These are phyloP conservation scores for Talaromyces borbonicus DNA, from an alignment of 495 filamentous ascomycete species.

Conservation along the genomic window DNA sequence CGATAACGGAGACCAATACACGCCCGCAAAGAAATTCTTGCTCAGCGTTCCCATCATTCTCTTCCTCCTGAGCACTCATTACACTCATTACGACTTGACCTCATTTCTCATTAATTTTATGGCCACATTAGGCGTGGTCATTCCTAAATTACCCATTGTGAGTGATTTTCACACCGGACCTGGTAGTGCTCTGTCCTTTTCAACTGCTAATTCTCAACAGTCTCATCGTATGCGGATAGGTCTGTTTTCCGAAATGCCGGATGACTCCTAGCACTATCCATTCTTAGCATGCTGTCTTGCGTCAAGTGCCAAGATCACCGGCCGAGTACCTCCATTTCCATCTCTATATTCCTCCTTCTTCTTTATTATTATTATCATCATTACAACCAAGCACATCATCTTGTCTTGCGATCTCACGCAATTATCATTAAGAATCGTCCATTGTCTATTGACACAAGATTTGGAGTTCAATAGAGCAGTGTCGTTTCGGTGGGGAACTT, in stretches of 20 bases:
- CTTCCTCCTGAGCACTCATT: conserved; percentile 95
- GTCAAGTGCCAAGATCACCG: no score
- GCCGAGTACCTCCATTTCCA: no score
- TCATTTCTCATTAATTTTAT: conserved; percentile 97
- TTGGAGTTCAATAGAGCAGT: no score
- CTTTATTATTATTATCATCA: no score
- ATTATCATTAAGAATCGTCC: no score
- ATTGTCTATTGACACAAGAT: no score
- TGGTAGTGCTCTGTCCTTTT: neutral
- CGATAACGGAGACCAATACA: conserved; percentile 98
- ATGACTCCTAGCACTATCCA: conserved; percentile 28
- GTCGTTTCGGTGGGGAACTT: no score
- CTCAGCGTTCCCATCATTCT: conserved; percentile 87
- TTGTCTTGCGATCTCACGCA: no score
- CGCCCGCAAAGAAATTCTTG: conserved; percentile 95
- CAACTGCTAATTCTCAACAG: conserved; percentile 23
- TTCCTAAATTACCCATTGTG: conserved; percentile 92
- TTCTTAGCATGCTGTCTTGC: conserved; percentile 9
- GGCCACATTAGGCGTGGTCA: conserved; percentile 81
- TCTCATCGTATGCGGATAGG: conserved; percentile 43
- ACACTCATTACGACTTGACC: conserved; percentile 92
- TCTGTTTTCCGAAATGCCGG: conserved; percentile 32
- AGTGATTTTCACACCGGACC: conserved; percentile 34
- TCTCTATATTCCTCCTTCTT: no score
- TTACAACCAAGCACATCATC: no score